Conservation (phyloP, 495 filamentous ascomycete species). For the Coniosporium apollinis region DNA sequence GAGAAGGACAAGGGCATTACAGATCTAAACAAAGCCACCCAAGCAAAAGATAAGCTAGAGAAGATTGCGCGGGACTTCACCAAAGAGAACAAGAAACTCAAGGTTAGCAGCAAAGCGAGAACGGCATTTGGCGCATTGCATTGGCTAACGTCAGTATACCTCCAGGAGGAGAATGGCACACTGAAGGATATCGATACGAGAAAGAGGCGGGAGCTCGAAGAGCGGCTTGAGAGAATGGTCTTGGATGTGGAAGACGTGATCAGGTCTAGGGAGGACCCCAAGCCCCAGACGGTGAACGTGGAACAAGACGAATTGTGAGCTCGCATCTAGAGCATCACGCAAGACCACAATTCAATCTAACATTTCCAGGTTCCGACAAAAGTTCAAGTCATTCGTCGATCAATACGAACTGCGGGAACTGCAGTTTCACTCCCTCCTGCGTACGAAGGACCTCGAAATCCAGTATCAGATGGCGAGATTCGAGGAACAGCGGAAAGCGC, state of each 20-base stretch:
- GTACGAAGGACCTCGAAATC: constrained; percentile 91
- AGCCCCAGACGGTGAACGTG: constrained; percentile 40
- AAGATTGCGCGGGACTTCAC: constrained; percentile 85
- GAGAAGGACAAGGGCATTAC: constrained; percentile 79
- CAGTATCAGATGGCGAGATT: constrained; percentile 73
- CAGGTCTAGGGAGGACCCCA: constrained; percentile 59
- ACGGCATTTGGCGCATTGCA: background rate
- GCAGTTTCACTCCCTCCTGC: constrained; percentile 75
- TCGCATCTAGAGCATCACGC: constrained; percentile 1
- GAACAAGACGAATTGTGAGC: constrained; percentile 77
- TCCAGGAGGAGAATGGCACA: constrained; percentile 78
- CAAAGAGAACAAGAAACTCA: constrained; percentile 91
- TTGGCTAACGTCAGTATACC: constrained; percentile 3
- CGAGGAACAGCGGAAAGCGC: constrained; percentile 73
- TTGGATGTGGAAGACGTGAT: constrained; percentile 66
- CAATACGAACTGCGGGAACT: constrained; percentile 90
- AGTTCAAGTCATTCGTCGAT: constrained; percentile 85
- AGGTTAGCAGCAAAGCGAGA: constrained; percentile 34
- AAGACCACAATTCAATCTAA: constrained; percentile 1
- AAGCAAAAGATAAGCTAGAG: constrained; percentile 85
- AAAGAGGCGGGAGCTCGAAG: constrained; percentile 69
- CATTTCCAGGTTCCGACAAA: constrained; percentile 54
- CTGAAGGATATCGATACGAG: constrained; percentile 67
- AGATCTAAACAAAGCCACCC: constrained; percentile 72
- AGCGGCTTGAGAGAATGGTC: constrained; percentile 57